Evolutionary conservation across 2,329 filamentous ascomycete genomes (phyloP).

Genomic region (Phialemoniopsis sp.): DNA sequence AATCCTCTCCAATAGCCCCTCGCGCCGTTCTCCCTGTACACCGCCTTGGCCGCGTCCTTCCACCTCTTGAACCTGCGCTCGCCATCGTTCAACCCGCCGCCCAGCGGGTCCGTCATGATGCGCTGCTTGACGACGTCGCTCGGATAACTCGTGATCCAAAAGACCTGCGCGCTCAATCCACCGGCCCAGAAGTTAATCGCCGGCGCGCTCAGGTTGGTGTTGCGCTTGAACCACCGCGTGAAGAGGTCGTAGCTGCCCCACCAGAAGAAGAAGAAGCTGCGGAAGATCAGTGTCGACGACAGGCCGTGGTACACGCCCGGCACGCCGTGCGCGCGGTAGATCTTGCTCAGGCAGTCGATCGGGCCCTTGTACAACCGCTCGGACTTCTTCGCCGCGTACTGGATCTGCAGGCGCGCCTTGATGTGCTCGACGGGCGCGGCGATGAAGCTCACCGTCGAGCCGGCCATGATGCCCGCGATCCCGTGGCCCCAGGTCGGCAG

Average conservation of each 20-base stretch:
- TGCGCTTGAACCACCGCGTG: slow-evolving; percentile 59
- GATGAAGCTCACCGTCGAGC: slow-evolving; percentile 86
- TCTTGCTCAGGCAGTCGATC: slow-evolving; percentile 74
- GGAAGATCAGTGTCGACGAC: slow-evolving; percentile 78
- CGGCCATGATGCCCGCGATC: slow-evolving; percentile 81
- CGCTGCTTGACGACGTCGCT: slow-evolving; percentile 93
- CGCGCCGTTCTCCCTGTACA: slow-evolving; percentile 72
- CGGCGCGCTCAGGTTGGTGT: slow-evolving; percentile 69
- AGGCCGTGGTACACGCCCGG: slow-evolving; percentile 83
- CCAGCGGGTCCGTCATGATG: slow-evolving; percentile 93
- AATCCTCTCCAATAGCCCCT: slow-evolving; percentile 92
- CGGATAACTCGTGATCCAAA: slow-evolving; percentile 91
- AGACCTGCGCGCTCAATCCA: slow-evolving; percentile 86
- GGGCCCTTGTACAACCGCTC: slow-evolving; percentile 81
- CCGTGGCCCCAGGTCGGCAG: slow-evolving; percentile 80
- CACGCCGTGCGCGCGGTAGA: slow-evolving; percentile 68
- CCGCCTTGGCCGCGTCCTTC: slow-evolving; percentile 73
- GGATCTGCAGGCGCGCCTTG: slow-evolving; percentile 89
- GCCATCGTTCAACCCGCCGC: slow-evolving; percentile 63
- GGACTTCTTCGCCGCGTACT: slow-evolving; percentile 78
- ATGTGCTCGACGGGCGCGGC: slow-evolving; percentile 93
- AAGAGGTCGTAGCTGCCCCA: slow-evolving; percentile 94
- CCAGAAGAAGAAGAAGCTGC: slow-evolving; percentile 96
- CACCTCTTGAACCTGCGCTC: slow-evolving; percentile 67
- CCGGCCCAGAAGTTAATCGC: slow-evolving; percentile 97